Conservation (phyloP, 1,284 basidiomycete species). For the Malassezia sympodialis region DNA sequence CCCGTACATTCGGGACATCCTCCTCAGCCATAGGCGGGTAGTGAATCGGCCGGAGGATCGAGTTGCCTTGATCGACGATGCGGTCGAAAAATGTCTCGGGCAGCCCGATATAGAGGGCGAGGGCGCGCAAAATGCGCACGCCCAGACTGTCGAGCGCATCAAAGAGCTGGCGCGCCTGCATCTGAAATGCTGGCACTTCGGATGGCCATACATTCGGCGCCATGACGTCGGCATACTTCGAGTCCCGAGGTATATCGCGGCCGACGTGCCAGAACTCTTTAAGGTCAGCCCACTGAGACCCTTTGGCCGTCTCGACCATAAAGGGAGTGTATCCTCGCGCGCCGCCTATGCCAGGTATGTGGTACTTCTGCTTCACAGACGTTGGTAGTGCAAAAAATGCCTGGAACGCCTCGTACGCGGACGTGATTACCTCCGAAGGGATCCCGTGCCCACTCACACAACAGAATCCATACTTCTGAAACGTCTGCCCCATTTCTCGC, state of each 20-base stretch:
- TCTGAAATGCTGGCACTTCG: conserved; percentile 4
- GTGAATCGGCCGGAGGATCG: conserved; percentile 5
- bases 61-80: conserved; percentile 6
- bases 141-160: conserved; percentile 2
- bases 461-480: conserved; percentile 2
- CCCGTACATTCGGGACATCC: background rate
- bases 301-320: conserved; percentile 9
- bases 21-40: conserved; percentile 1
- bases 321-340: conserved; percentile 11
- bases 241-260: conserved; percentile 1
- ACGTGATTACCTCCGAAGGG: background rate
- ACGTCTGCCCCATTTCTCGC: background rate
- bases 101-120: conserved; percentile 1
- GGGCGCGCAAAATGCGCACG: conserved; percentile 1
- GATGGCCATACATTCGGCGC: conserved; percentile 7
- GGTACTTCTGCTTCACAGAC: conserved; percentile 1
- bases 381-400: conserved; percentile 3
- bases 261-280: conserved; percentile 12
- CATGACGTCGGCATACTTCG: conserved; percentile 4
- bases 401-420: conserved; percentile 3
- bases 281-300: conserved; percentile 5
- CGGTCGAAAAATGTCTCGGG: conserved; percentile 7
- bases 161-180: background rate
- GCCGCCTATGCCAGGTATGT: conserved; percentile 6
- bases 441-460: conserved; percentile 10